Base-by-base conservation (phyloP, 495 filamentous ascomycete genomes). In the Filosporella fistucella region DNA sequence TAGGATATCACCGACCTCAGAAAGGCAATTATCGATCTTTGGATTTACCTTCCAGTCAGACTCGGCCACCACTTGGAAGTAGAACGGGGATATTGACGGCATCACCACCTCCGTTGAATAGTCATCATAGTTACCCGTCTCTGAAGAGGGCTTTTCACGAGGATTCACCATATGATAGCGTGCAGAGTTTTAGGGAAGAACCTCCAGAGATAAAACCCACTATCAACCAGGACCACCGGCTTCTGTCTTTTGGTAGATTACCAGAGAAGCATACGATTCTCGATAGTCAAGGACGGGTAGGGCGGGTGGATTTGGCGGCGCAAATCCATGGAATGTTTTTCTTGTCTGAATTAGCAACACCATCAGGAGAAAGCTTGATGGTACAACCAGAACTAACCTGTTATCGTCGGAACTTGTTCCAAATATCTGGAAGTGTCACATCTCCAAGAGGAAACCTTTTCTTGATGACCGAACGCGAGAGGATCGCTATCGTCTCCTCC, bases 241-340 rank as follows among this genome's bases (percentile, higher is more conserved):
- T 80, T 17, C 64, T 80, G 9, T 75, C 71, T 34, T 80, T 80
- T 56, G 64, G 65, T 52, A 71, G 68, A 51, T 58, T 70, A 24
- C 71, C 67, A 39, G 74, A 77, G 56, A 76, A 76, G 63, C 72
- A 76, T 58, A 77, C 75, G 43, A 70, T 78, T 16, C 63, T 77
- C 52, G 76, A 80, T 52, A 59, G 64, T 29, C 71, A 75, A 59
- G 76, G 75, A 14, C 68, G 74, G 38, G 69, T 76, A 54, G 71
- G 76, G 55, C 68, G 75, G 44, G 71, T 78, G 34, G 75, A 77
- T 44, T 71, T 95, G 18, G 77, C 86, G 24, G 89, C 89, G 33
- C 89, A 94, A 63, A 76, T 96, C 34, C 89, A 95, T 62, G 90
- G 90, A 63, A 96, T 95, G 89, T 96, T 96, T 68, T 96, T 95